Conservation (phyloP, 2,329 filamentous ascomycete genomes). For the Pseudogymnoascus sp. region DNA sequence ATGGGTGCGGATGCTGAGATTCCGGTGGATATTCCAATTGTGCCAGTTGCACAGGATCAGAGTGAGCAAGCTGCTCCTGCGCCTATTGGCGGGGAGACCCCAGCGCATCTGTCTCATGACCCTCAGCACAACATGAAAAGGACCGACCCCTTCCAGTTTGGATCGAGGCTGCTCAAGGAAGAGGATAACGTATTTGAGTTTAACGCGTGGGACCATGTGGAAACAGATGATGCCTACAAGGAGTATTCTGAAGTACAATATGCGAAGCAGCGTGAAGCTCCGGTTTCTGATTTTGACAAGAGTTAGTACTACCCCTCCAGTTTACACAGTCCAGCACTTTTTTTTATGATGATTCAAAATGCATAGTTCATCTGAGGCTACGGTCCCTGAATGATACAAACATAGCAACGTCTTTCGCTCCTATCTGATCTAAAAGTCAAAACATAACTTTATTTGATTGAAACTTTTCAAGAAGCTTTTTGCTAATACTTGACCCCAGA, state of each 20-base stretch:
- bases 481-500: constrained; percentile 43
- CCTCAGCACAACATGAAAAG: constrained; percentile 68
- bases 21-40: neutral
- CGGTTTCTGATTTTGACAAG: constrained; percentile 90
- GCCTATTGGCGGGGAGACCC: neutral
- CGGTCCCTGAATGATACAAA: constrained; percentile 51
- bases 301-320: constrained; percentile 41
- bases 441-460: constrained; percentile 12
- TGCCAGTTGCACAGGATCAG: neutral
- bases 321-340: neutral
- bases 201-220: constrained; percentile 98
- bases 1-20: neutral
- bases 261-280: constrained; percentile 72
- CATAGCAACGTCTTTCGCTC: constrained; percentile 59
- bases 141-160: constrained; percentile 90
- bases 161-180: constrained; percentile 74
- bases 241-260: constrained; percentile 81
- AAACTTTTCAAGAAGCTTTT: constrained; percentile 13
- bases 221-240: constrained; percentile 81
- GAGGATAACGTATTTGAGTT: constrained; percentile 90
- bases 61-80: neutral
- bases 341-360: constrained; percentile 46
- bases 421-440: constrained; percentile 50
- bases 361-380: constrained; percentile 65
- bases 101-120: constrained; percentile 28